A percentile compares a stretch with the other conserved stretches of the same genome.
These are phyloP conservation scores for Vaccinium macrocarpon DNA, from an alignment of 148 eudicot species.

Conservation along the genomic window DNA sequence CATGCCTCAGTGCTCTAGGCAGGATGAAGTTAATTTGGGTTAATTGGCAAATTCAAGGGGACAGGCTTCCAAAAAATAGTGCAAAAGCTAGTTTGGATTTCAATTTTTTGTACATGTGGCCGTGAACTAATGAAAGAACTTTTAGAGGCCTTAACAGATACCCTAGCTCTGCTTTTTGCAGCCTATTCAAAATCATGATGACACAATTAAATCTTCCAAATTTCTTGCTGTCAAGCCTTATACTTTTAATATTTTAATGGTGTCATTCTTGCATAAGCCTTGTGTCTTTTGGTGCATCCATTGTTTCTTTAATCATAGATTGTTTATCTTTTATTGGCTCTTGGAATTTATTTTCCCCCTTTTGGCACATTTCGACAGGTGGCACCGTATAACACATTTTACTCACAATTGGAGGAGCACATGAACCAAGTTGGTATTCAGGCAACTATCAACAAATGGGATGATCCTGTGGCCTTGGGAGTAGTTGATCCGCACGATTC, in stretches of 20 bases:
- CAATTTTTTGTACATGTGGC: background rate
- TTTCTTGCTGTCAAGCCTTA: background rate
- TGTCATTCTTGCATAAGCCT: background rate
- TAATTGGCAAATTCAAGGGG: background rate
- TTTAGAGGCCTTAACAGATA: background rate
- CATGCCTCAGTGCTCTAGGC: background rate
- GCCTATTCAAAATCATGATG: background rate
- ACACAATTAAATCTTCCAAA: background rate
- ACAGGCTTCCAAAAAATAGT: background rate
- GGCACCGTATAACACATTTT: constrained; percentile 91
- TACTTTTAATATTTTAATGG: background rate
- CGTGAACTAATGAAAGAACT: background rate
- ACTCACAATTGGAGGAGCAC: constrained; percentile 92
- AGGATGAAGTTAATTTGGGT: background rate
- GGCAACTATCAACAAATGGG: constrained; percentile 81
- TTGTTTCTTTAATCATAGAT: background rate
- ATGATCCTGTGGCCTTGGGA: constrained; percentile 80
- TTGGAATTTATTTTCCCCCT: background rate
- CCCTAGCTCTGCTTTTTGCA: background rate
- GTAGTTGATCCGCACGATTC: constrained; percentile 96
- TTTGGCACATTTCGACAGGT: constrained; percentile 45
- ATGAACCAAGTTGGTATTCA: constrained; percentile 79
- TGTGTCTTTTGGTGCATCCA: background rate
- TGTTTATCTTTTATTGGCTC: constrained; percentile 3
- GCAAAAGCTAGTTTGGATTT: background rate